These are phyloP conservation scores for Flaveria robusta DNA, from an alignment of 129 eudicot genomes.

Conservation along the genomic window DNA sequence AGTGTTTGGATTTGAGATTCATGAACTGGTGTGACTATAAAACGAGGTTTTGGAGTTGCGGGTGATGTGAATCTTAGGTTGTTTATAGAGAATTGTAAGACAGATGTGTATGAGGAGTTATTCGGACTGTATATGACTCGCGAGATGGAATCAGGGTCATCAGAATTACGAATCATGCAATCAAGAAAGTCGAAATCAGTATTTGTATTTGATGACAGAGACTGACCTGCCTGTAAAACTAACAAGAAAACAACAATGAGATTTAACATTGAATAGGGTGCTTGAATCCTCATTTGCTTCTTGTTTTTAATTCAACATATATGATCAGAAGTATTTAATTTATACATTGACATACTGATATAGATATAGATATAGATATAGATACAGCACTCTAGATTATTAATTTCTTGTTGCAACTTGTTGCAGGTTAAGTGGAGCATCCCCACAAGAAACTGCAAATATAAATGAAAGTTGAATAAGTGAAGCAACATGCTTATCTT, in stretches of 20 bases:
- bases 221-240: slow-evolving; percentile 1
- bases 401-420: slow-evolving; percentile 19
- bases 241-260: slow-evolving; percentile 10
- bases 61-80: slow-evolving; percentile 46
- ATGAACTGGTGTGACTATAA: slow-evolving; percentile 31
- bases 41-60: slow-evolving; percentile 43
- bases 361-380: no score
- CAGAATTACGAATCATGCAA: slow-evolving; percentile 30
- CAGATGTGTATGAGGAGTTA: slow-evolving; percentile 46
- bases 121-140: slow-evolving; percentile 38
- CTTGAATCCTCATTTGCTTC: slow-evolving; percentile 24
- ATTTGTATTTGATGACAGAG: not conserved
- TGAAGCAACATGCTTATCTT: slow-evolving; percentile 15
- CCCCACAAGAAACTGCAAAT: slow-evolving; percentile 19
- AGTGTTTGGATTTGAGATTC: slow-evolving; percentile 44
- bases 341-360: not conserved
- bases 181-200: slow-evolving; percentile 31
- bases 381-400: not conserved
- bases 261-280: slow-evolving; percentile 26
- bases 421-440: slow-evolving; percentile 26
- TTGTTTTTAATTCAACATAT: not conserved
- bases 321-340: not conserved
- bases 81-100: slow-evolving; percentile 37
- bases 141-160: slow-evolving; percentile 33
- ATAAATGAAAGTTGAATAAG: slow-evolving; percentile 20